Conservation (phyloP, 2,329 filamentous ascomycete genomes). For the Emydomyces testavorans region DNA sequence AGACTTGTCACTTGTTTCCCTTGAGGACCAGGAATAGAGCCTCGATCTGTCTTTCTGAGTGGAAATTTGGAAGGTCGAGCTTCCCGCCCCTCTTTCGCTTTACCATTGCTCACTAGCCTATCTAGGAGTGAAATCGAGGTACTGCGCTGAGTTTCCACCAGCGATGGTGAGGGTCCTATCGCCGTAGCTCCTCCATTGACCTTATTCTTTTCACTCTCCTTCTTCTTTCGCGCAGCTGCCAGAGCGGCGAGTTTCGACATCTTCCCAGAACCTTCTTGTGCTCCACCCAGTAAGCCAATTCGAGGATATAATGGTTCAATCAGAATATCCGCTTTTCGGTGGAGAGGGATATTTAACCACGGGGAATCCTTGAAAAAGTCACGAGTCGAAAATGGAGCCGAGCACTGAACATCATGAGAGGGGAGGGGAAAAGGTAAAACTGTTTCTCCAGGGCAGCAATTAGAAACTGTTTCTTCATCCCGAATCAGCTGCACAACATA, state of each 20-base stretch:
- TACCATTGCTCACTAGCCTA: slow-evolving; percentile 27
- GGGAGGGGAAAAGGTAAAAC: slow-evolving; percentile 5
- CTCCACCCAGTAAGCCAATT: slow-evolving; percentile 68
- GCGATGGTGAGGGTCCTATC: background rate
- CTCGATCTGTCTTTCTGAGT: slow-evolving; percentile 8
- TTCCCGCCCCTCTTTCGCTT: slow-evolving; percentile 8
- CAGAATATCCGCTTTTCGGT: slow-evolving; percentile 53
- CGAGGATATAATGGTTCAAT: slow-evolving; percentile 47
- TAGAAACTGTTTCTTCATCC: slow-evolving; percentile 4
- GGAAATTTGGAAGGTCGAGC: slow-evolving; percentile 1
- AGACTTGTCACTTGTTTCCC: background rate
- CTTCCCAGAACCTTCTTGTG: slow-evolving; percentile 51
- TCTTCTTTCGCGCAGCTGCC: slow-evolving; percentile 75
- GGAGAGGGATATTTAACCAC: slow-evolving; percentile 62
- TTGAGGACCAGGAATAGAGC: background rate
- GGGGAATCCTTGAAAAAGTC: slow-evolving; percentile 73
- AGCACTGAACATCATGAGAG: slow-evolving; percentile 3
- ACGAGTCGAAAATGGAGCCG: slow-evolving; percentile 35
- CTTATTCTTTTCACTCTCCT: slow-evolving; percentile 51
- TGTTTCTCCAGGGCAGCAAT: slow-evolving; percentile 1
- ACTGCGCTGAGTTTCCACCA: slow-evolving; percentile 17
- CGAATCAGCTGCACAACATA: slow-evolving; percentile 3
- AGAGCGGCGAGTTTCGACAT: slow-evolving; percentile 85
- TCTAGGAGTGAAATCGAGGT: slow-evolving; percentile 30
- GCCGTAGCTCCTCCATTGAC: slow-evolving; percentile 4